Evolutionary conservation across 1,284 basidiomycete genomes (phyloP).

Genomic region (Fistulinella cinereoalba): DNA sequence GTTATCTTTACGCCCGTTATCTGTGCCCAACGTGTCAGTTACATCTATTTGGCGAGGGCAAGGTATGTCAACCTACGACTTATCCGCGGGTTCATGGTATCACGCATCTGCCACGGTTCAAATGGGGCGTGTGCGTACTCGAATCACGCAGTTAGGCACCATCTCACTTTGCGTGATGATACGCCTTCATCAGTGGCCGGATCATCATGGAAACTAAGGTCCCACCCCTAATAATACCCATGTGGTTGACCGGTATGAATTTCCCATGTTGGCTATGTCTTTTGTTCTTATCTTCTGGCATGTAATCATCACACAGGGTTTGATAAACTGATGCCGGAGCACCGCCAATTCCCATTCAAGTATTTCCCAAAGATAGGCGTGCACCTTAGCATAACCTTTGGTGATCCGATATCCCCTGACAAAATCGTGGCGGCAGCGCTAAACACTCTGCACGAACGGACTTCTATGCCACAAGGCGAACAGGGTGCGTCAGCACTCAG

Average conservation of each 20-base stretch:
- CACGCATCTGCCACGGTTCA: slow-evolving; percentile 74
- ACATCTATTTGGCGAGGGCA: slow-evolving; percentile 93
- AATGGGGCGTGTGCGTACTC: slow-evolving; percentile 89
- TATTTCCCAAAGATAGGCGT: slow-evolving; percentile 64
- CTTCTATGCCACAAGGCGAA: no score
- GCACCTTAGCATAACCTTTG: slow-evolving; percentile 69
- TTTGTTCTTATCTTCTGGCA: background rate
- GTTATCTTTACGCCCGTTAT: slow-evolving; percentile 1
- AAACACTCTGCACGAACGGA: no score
- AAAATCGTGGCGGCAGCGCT: slow-evolving; percentile 38
- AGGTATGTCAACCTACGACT: slow-evolving; percentile 73
- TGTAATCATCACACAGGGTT: slow-evolving; percentile 67
- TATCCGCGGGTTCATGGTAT: slow-evolving; percentile 44
- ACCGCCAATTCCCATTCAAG: slow-evolving; percentile 68
- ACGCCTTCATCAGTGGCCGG: slow-evolving; percentile 55
- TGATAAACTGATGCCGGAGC: slow-evolving; percentile 87
- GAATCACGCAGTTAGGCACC: slow-evolving; percentile 3
- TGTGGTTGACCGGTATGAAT: slow-evolving; percentile 80
- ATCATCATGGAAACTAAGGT: slow-evolving; percentile 77
- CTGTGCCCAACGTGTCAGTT: slow-evolving; percentile 50
- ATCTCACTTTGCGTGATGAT: slow-evolving; percentile 1
- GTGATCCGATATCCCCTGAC: slow-evolving; percentile 54
- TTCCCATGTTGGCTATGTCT: background rate
- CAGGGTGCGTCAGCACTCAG: background rate
- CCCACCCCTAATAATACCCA: slow-evolving; percentile 85